Conservation (phyloP, 139 green algal species). For the Chlorella sorokiniana region DNA sequence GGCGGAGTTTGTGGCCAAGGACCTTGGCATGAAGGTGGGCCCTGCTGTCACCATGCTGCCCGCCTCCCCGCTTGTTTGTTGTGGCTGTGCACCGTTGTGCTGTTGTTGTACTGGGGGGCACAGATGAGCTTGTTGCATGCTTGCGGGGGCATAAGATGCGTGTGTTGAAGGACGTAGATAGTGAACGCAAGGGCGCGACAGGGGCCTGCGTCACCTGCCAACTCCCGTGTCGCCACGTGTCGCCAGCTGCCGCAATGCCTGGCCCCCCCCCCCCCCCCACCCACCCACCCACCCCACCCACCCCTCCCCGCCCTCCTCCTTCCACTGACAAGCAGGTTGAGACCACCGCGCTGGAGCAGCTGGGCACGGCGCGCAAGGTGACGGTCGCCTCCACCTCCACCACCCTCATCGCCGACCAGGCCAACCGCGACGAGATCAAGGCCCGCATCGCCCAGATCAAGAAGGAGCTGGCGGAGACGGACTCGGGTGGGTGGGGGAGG, state of each 20-base stretch:
- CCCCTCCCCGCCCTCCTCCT: too few relatives aligned
- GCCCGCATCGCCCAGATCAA: slow-evolving; percentile 93
- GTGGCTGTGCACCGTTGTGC: background rate
- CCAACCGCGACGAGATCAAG: slow-evolving; percentile 95
- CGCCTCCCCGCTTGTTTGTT: background rate
- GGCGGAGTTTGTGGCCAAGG: slow-evolving; percentile 97
- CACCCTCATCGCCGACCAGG: slow-evolving; percentile 93
- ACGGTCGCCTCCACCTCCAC: slow-evolving; percentile 76
- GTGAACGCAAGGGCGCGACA: too few relatives aligned
- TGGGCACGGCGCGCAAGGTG: slow-evolving; percentile 92
- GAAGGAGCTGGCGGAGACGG: slow-evolving; percentile 95
- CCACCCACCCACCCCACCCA: background rate
- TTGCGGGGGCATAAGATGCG: too few relatives aligned
- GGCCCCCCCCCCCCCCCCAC: background rate
- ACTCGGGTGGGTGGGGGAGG: slow-evolving; percentile 52
- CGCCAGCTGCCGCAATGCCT: background rate
- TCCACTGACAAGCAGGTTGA: slow-evolving; percentile 57
- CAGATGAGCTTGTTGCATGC: too few relatives aligned
- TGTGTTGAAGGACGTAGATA: too few relatives aligned
- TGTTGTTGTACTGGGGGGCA: background rate
- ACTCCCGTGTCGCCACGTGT: too few relatives aligned
- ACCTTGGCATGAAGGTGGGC: slow-evolving; percentile 79
- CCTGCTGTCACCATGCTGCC: background rate
- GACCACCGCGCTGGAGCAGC: slow-evolving; percentile 80
- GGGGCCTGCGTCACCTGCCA: too few relatives aligned